Conservation (phyloP, 768 basidiomycete genomes). For the Epithele typhae region DNA sequence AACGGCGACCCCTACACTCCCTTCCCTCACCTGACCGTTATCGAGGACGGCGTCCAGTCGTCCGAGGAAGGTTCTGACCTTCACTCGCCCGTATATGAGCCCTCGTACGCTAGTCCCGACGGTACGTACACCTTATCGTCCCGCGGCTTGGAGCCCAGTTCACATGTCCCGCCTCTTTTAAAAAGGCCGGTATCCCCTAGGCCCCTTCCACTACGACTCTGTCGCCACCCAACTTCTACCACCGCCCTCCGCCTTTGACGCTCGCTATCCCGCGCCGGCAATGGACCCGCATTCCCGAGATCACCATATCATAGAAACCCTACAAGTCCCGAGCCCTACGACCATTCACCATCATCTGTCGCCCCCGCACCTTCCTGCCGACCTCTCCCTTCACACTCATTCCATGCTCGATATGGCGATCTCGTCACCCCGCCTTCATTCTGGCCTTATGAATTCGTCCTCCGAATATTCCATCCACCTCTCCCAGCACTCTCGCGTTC, state of each 20-base stretch:
- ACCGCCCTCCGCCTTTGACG: slow-evolving; percentile 21
- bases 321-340: slow-evolving; percentile 23
- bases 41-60: slow-evolving; percentile 66
- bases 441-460: slow-evolving; percentile 18
- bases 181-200: slow-evolving; percentile 67
- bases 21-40: slow-evolving; percentile 45
- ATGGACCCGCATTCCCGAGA: slow-evolving; percentile 22
- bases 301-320: slow-evolving; percentile 23
- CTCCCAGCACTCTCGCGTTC: slow-evolving; percentile 20
- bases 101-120: slow-evolving; percentile 35
- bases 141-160: background rate
- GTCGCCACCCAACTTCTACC: slow-evolving; percentile 17
- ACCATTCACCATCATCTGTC: slow-evolving; percentile 20
- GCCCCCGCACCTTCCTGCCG: slow-evolving; percentile 11
- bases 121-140: slow-evolving; percentile 34
- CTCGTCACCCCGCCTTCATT: slow-evolving; percentile 17
- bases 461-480: slow-evolving; percentile 25
- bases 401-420: slow-evolving; percentile 21
- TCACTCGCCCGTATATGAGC: slow-evolving; percentile 68
- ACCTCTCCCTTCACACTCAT: slow-evolving; percentile 21
- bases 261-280: slow-evolving; percentile 21
- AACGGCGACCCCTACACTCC: slow-evolving; percentile 55
- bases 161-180: slow-evolving; percentile 35
- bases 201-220: slow-evolving; percentile 17
- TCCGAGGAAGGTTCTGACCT: slow-evolving; percentile 75